Conservation (phyloP, 1,284 basidiomycete species). For the Rhizopogon parksii region DNA sequence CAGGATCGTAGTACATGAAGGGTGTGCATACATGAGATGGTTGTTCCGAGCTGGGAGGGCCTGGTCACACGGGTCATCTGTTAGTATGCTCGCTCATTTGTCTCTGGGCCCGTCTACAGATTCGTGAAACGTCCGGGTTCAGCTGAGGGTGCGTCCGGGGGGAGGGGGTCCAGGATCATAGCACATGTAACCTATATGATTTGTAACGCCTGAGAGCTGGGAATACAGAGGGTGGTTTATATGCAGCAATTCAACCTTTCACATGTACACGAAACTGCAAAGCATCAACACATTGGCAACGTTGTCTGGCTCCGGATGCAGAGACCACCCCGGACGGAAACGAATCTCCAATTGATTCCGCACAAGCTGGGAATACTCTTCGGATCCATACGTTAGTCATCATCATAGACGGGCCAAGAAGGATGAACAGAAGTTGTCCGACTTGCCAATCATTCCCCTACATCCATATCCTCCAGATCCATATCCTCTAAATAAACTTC, state of each 20-base stretch:
- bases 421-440: background rate
- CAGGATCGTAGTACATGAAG: too few relatives aligned
- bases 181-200: too few relatives aligned
- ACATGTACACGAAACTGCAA: background rate
- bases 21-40: too few relatives aligned
- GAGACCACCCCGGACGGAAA: background rate
- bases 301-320: background rate
- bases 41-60: too few relatives aligned
- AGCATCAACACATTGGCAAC: background rate
- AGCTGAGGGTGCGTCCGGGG: too few relatives aligned
- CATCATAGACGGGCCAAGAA: background rate
- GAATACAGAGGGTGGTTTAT: too few relatives aligned
- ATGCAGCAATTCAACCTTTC: background rate
- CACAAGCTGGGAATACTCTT: background rate
- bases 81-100: too few relatives aligned
- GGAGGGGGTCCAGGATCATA: too few relatives aligned
- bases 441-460: background rate
- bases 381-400: background rate
- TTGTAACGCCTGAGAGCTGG: too few relatives aligned
- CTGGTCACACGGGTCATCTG: too few relatives aligned
- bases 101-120: too few relatives aligned
- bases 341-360: background rate
- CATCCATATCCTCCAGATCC: slow-evolving; percentile 1
- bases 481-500: background rate
- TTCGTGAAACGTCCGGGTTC: too few relatives aligned